Evolutionary conservation across 305 asterid species (phyloP), one percentile per base, ranked within the genome.

Genomic region (Ajuga reptans): DNA sequence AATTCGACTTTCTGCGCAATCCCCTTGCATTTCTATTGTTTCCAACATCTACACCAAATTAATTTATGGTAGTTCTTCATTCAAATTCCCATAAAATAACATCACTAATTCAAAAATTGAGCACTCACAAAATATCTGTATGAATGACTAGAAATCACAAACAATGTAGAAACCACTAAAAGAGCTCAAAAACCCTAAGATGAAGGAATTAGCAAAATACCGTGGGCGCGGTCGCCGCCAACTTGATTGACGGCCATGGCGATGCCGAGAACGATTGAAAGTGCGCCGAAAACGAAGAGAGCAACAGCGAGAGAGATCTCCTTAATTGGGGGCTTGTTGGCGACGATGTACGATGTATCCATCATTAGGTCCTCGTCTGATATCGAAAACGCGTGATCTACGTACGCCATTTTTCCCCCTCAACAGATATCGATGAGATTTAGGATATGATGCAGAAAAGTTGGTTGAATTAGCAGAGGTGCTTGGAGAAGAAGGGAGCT

Each of bases 161-260:
- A 6, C 66, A 33, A 64, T 47, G 11, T 1, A n/a, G 10, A 46
- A 15, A n/a, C 39, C 51, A 18, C 6, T 18, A 18, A 5, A 43
- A 14, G 21, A 31, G 16, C 65, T 59, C 55, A 15, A 6, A 34
- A 60, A 10, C 4, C 27, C 37, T 1, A 12, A 60, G 41, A 41
- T 15, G n/a, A 39, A 33, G 8, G 11, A 45, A 53, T 39, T 8
- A 39, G 45, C 11, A 42, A 37, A 47, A 29, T 72, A 85, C 96
- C 96, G 68, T 89, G 97, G 71, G 94, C 86, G 16, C 82, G 83
- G 66, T 90, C 97, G 50, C 97, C 97, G 17, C 95, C 95, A 74
- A 90, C 78, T 69, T 43, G 24, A 72, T 90, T 83, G 75, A 75
- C 80, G 52, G 95, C 89, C 97, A 90, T 90, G 78, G 72, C 39